A percentile compares a stretch with the other conserved stretches of the same genome.
phyloP scores from a whole-genome alignment of 495 filamentous ascomycete genomes.

The Penicillium bialowiezense region DNA sequence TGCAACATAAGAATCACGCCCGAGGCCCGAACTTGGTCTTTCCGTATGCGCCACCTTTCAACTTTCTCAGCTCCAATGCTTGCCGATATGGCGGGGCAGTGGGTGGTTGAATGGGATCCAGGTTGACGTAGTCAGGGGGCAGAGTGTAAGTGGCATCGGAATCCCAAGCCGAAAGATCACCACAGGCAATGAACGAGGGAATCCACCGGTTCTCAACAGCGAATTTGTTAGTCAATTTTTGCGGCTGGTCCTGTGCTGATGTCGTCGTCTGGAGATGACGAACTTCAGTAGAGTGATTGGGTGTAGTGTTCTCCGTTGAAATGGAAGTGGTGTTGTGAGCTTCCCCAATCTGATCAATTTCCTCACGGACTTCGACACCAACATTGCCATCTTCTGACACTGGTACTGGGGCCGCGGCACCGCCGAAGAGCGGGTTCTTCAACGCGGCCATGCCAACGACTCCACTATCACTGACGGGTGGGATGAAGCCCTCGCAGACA shows the following conservation, averaged over 20 bases:
- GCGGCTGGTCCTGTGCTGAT: constrained; percentile 16
- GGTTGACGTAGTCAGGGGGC: constrained; percentile 69
- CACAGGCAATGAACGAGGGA: constrained; percentile 91
- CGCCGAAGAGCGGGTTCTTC: constrained; percentile 46
- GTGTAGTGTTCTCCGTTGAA: background rate
- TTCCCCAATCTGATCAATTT: constrained; percentile 40
- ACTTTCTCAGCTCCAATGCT: constrained; percentile 79
- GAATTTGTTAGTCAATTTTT: constrained; percentile 31
- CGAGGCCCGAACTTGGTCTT: constrained; percentile 58
- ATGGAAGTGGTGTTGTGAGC: constrained; percentile 14
- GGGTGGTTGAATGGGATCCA: constrained; percentile 94
- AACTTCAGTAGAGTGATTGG: constrained; percentile 19
- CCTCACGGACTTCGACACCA: constrained; percentile 56
- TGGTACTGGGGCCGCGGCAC: constrained; percentile 30
- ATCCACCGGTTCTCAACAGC: constrained; percentile 66
- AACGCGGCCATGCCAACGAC: constrained; percentile 38
- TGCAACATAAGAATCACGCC: constrained; percentile 17
- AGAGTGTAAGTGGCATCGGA: constrained; percentile 90
- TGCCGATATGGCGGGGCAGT: constrained; percentile 93
- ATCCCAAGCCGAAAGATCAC: constrained; percentile 91
- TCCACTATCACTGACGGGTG: constrained; percentile 36
- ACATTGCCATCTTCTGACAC: constrained; percentile 57
- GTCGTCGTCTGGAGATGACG: constrained; percentile 30
- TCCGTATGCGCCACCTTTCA: constrained; percentile 75
- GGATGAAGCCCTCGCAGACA: constrained; percentile 84